Base-by-base conservation (phyloP, 345 rosid species). In the Dipteronia dyeriana region DNA sequence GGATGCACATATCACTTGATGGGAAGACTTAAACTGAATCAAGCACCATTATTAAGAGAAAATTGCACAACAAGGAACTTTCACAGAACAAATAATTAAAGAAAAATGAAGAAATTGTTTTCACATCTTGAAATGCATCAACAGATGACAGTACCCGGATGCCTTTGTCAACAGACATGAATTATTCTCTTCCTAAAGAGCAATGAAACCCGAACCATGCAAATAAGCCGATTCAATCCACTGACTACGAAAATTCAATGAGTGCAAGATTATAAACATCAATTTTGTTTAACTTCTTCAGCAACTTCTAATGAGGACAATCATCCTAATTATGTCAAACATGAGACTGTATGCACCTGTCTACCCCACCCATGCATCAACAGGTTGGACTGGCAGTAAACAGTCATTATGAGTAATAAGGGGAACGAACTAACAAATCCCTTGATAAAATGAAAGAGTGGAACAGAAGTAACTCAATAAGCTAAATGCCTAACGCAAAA, bases 371-470 rank as follows among this genome's bases (percentile, higher is more conserved):
- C 29, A 66, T 49, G 73, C 74, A 49, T 64, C 83, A 80, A 60
- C 78, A 14, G 74, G 77, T 57, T 73, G 79, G 63, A 71, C 59
- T 22, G 79, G 76, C 31, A 45, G 34, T 66, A 78, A 77, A 67
- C 39, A 71, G 75, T 54, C 60, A 73, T 10, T 41, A 34, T 47
- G 56, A 65, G 45, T 23, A 80, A 34, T 34, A 6, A 4, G 38
- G 38, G 38, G 38, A 34, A 4, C 38, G 38, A 34, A 34, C 38
- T 34, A 34, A 34, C 38, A 34, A 34, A 34, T 34, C 38, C 38
- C 38, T 4, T 5, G 38, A 34, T 34, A 34, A 34, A 34, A 34
- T 41, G 51, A 66, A 67, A 71, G 20, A 71, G 25, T 60, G 22
- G 29, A 47, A n/a, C 20, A 47, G 25, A 74, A 76, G 51, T 74